Conservation (phyloP, 1,284 basidiomycete genomes). For the Cerrena zonata region DNA sequence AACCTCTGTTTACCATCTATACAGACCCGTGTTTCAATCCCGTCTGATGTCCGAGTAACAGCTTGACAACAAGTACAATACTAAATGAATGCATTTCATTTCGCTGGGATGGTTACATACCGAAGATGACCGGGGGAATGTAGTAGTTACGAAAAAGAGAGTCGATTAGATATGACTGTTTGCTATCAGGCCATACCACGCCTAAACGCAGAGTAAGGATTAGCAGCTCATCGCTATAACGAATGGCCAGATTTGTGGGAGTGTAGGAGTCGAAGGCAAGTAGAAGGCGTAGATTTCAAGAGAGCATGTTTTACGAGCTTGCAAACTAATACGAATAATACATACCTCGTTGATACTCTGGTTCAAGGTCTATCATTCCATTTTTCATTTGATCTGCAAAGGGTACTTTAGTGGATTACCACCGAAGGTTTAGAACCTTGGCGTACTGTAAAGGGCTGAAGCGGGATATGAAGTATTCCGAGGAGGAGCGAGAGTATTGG, state of each 20-base stretch:
- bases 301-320: no score
- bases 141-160: slow-evolving; percentile 40
- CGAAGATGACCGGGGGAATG: slow-evolving; percentile 60
- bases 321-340: no score
- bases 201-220: no score
- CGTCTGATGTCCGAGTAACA: slow-evolving; percentile 47
- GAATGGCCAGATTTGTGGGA: no score
- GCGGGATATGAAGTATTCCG: slow-evolving; percentile 40
- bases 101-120: slow-evolving; percentile 39
- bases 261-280: no score
- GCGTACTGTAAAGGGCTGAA: slow-evolving; percentile 40
- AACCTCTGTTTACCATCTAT: slow-evolving; percentile 78
- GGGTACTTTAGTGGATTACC: background rate
- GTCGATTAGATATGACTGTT: slow-evolving; percentile 35
- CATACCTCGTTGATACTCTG: slow-evolving; percentile 50
- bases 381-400: slow-evolving; percentile 42
- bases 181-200: slow-evolving; percentile 49
- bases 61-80: slow-evolving; percentile 27
- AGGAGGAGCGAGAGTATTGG: slow-evolving; percentile 34
- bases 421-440: background rate
- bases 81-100: background rate
- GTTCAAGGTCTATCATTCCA: slow-evolving; percentile 41
- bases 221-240: no score
- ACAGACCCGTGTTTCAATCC: slow-evolving; percentile 57
- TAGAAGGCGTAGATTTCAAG: background rate